Evolutionary conservation across 108 stramenopile species (phyloP).

Genomic region (Mayamaea pseudoterrestris): DNA sequence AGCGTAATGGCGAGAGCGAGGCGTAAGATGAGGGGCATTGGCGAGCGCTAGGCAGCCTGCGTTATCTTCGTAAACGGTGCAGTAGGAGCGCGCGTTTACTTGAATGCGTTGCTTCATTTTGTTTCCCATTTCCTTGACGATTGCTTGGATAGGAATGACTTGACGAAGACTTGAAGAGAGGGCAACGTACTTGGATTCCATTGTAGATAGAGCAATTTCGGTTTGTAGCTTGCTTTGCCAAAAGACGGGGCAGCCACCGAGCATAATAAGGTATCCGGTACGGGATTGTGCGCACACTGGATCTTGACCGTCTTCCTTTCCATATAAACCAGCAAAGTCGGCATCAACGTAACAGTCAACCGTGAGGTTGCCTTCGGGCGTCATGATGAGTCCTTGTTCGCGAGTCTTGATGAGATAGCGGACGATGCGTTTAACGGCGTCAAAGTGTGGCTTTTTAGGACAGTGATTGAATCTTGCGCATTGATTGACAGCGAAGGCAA

Average conservation of each 20-base stretch:
- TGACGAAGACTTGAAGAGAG: conserved; percentile 6
- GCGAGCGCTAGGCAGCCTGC: conserved; percentile 1
- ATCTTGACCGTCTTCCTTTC: conserved; percentile 8
- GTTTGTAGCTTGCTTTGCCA: background rate
- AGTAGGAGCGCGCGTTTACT: background rate
- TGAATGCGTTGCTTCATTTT: background rate
- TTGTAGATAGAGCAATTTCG: background rate
- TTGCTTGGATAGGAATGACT: conserved; percentile 8
- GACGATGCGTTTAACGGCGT: conserved; percentile 16
- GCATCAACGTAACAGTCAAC: conserved; percentile 30
- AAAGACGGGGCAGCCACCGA: conserved; percentile 1
- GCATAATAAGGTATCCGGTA: conserved; percentile 1
- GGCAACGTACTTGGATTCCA: conserved; percentile 5
- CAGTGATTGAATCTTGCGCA: conserved; percentile 10
- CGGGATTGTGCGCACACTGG: background rate
- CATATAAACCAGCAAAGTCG: conserved; percentile 28
- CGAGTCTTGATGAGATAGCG: conserved; percentile 18
- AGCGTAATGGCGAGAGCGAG: conserved; percentile 31
- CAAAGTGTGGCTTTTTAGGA: conserved; percentile 10
- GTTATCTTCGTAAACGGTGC: conserved; percentile 29
- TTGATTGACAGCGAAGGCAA: conserved; percentile 8
- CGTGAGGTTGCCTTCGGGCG: background rate
- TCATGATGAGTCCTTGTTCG: conserved; percentile 20
- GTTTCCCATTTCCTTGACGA: background rate
- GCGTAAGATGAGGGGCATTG: conserved; percentile 19